phyloP scores from a whole-genome alignment of 352 stramenopile species.

The Phytophthora pluvialis region DNA sequence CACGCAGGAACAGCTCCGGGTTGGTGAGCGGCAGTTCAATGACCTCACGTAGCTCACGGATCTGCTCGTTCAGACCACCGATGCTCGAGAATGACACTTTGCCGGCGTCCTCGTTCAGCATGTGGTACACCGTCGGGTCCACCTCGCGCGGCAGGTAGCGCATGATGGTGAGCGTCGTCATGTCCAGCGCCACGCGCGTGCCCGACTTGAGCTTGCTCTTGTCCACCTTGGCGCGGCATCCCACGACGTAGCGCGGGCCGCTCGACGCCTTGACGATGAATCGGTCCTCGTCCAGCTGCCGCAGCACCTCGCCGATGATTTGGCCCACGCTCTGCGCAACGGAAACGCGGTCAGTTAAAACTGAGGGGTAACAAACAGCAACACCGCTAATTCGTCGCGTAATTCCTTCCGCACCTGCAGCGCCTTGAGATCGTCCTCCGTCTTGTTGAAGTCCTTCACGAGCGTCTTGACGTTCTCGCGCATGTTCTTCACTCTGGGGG shows the following conservation, averaged over 20 bases:
- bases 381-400: background rate
- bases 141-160: slow-evolving; percentile 97
- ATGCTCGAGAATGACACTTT: slow-evolving; percentile 98
- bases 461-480: slow-evolving; percentile 96
- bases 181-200: slow-evolving; percentile 98
- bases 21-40: slow-evolving; percentile 99
- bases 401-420: slow-evolving; percentile 60
- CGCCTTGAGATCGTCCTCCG: slow-evolving; percentile 98
- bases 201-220: slow-evolving; percentile 97
- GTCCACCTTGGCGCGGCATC: slow-evolving; percentile 94
- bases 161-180: slow-evolving; percentile 99
- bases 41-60: slow-evolving; percentile 96
- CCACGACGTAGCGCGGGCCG: slow-evolving; percentile 98
- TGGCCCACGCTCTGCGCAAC: slow-evolving; percentile 95
- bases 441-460: slow-evolving; percentile 98
- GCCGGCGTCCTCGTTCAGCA: slow-evolving; percentile 98
- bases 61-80: slow-evolving; percentile 99
- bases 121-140: slow-evolving; percentile 99
- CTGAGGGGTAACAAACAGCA: background rate
- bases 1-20: slow-evolving; percentile 98
- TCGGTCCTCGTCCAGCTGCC: slow-evolving; percentile 97
- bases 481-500: slow-evolving; percentile 94
- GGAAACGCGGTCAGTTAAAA: slow-evolving; percentile 18
- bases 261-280: slow-evolving; percentile 99
- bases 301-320: slow-evolving; percentile 99